Conservation (phyloP, 257 asterid species). For the Nicotiana tabacum region DNA sequence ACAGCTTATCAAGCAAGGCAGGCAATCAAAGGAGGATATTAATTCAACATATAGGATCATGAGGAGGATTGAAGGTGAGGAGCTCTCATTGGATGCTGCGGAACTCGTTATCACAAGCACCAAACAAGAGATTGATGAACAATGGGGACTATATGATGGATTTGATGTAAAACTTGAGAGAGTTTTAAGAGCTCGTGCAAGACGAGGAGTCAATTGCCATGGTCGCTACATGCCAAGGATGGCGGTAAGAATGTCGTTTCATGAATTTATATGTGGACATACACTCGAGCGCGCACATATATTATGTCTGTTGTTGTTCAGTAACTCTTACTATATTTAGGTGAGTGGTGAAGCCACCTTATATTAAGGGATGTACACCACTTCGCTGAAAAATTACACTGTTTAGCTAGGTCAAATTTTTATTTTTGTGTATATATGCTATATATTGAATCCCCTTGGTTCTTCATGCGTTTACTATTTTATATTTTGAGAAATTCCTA, state of each 20-base stretch:
- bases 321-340: no score
- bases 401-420: no score
- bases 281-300: not conserved
- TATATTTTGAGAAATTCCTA: no score
- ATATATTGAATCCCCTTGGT: no score
- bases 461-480: no score
- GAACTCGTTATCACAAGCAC: slow-evolving; percentile 83
- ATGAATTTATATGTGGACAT: not conserved
- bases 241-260: slow-evolving; percentile 48
- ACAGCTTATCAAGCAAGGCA: slow-evolving; percentile 75
- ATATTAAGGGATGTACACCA: no score
- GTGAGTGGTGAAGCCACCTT: no score
- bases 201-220: slow-evolving; percentile 75
- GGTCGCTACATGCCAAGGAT: slow-evolving; percentile 89
- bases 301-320: not conserved
- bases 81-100: slow-evolving; percentile 73
- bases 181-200: slow-evolving; percentile 68
- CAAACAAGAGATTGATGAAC: slow-evolving; percentile 82
- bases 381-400: no score
- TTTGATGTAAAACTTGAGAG: slow-evolving; percentile 74
- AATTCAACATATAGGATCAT: slow-evolving; percentile 72
- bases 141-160: slow-evolving; percentile 88
- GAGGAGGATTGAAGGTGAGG: slow-evolving; percentile 88
- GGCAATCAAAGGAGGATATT: slow-evolving; percentile 78
- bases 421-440: no score